Evolutionary conservation across 192 early-diverging fungal genomes (phyloP), one percentile per base, ranked within the genome.

Genomic region (Lobosporangium transversale): DNA sequence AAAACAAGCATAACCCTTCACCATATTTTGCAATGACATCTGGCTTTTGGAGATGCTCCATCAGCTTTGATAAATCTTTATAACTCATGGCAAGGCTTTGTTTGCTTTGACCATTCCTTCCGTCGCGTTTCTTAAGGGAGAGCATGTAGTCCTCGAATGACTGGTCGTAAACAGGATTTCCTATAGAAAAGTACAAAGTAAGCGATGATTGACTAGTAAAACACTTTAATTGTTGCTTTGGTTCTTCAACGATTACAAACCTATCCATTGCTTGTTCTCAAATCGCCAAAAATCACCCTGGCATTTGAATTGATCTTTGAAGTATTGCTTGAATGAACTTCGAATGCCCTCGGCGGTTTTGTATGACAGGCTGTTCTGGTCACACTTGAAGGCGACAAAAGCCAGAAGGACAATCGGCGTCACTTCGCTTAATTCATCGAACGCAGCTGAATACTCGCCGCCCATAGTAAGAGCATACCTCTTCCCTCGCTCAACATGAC

Each of bases 111-210:
- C 62, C 37, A 9, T 27, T 18, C 31, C 50, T 15, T 7, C 62
- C 62, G n/a, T 54, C 51, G 14, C 49, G 60, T 3, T 50, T 62
- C 23, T 62, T 62, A 43, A 59, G 57, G 30, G 60, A 62, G 8
- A 12, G 31, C 31, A 40, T 21, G 23, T 40, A 62, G 9, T 50
- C 21, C 0, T 27, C 15, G 49, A 62, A 62, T 11, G 32, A 14
- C 10, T 2, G 40, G 6, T 62, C 35, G 33, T 33, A 49, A 26
- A 62, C 60, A 36, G 60, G 60, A 15, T 62, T 62, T 4, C 7
- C 15, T 40, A 4, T 20, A n/a, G n/a, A n/a, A n/a, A n/a, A n/a
- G n/a, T n/a, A n/a, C n/a, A n/a, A n/a, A n/a, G n/a, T n/a, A n/a
- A n/a, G n/a, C n/a, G n/a, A n/a, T n/a, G n/a, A n/a, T n/a, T n/a